Evolutionary conservation across 2,329 filamentous ascomycete species (phyloP), one percentile per base, ranked within the genome.

Genomic region (Ambrosiella cleistominuta): DNA sequence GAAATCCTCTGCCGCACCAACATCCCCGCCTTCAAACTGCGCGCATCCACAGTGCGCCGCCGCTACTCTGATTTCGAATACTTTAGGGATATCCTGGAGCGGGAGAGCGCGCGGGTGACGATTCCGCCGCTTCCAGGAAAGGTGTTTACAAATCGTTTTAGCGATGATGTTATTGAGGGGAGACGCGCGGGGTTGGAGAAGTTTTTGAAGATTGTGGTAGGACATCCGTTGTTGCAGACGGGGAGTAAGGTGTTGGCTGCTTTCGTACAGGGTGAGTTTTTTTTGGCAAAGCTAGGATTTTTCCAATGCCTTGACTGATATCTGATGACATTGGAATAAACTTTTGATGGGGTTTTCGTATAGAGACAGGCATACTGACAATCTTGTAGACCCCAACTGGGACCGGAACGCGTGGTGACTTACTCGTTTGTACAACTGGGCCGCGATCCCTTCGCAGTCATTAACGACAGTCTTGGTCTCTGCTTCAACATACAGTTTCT

Each of bases 41-140:
- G 90, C 64, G 81, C 86, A 69, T 89, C 83, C 63, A 81, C 83
- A 64, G 93, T 98, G 62, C 88, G 90, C 64, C 83, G 93, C 62
- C 88, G 93, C 56, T 98, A 98, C 76, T 93, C 86, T 59, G 93
- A 98, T 71, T 98, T 98, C 70, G 93, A 98, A 74, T 91, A 95
- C 74, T 98, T 98, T 71, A 87, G 93, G 68, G 93, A 98, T 71
- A 95, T 97, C 63, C 81, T 98, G 61, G 93, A 98, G 79, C 84
- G 93, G 65, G 93, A 98, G 74, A 87, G 82, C 65, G 90, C 90
- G 60, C 81, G 91, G 63, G 93, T 98, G 60, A 95, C 89, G 19
- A 98, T 98, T 67, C 93, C 93, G 0, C 91, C 93, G 4, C 74
- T 98, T 63, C 93, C 93, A 0, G 93, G 93, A 56, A 98, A 97